These are phyloP conservation scores for Baorangia bicolor DNA, from an alignment of 768 basidiomycete genomes.

Conservation along the genomic window DNA sequence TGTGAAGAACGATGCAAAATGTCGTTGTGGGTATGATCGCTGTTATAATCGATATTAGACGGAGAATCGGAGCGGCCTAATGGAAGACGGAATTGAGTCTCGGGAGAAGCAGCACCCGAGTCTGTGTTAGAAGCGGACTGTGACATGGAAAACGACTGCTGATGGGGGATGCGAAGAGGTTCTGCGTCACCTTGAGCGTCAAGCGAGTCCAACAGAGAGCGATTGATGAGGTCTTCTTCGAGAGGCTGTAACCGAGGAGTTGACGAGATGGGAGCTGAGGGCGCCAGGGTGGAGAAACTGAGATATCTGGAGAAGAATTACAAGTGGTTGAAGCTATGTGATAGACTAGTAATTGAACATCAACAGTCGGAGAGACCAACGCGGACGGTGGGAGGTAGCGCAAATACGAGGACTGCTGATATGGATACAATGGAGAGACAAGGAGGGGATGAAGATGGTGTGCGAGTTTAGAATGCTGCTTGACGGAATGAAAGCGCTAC, in stretches of 20 bases:
- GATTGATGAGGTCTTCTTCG: constrained; percentile 80
- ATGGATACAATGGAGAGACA: constrained; percentile 42
- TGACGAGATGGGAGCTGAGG: constrained; percentile 37
- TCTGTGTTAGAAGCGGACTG: constrained; percentile 53
- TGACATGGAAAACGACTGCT: constrained; percentile 43
- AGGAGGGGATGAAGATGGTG: constrained; percentile 25
- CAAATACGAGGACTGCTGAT: constrained; percentile 37
- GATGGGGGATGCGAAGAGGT: constrained; percentile 40
- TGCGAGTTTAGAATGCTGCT: constrained; percentile 29
- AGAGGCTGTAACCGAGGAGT: constrained; percentile 36
- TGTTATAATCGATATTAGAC: constrained; percentile 37
- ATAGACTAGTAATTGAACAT: constrained; percentile 38
- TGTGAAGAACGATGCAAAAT: constrained; percentile 29
- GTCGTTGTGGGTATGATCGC: constrained; percentile 37
- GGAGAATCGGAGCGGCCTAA: constrained; percentile 55
- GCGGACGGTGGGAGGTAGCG: constrained; percentile 33
- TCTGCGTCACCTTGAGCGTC: constrained; percentile 84
- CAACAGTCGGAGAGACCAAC: constrained; percentile 40
- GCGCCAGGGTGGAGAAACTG: constrained; percentile 49
- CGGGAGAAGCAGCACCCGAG: constrained; percentile 49
- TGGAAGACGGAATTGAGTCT: constrained; percentile 51
- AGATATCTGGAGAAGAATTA: constrained; percentile 26
- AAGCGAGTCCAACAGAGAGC: constrained; percentile 78
- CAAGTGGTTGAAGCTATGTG: constrained; percentile 29
- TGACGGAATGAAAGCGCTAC: constrained; percentile 28